Evolutionary conservation across 2,329 filamentous ascomycete genomes (phyloP).

Genomic region (Fusarium sp.): DNA sequence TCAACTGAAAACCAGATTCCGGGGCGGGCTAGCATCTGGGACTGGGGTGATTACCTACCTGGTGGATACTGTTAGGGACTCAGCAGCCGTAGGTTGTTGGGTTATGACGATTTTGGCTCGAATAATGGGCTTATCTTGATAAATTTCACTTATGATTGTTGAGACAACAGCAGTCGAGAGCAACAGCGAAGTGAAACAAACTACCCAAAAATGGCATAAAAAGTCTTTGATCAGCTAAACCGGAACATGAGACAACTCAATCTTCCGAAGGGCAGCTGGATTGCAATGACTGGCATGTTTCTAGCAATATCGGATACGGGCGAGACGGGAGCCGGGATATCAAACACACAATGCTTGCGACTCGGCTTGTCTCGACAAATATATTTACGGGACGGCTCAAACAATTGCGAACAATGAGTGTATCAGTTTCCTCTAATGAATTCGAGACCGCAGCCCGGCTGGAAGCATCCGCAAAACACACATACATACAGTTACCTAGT

Average conservation of each 20-base stretch:
- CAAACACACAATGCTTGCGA: constrained; percentile 18
- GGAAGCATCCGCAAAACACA: constrained; percentile 7
- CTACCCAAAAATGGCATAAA: no score
- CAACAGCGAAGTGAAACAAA: background rate
- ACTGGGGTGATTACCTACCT: constrained; percentile 22
- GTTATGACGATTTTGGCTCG: constrained; percentile 19
- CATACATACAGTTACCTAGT: background rate
- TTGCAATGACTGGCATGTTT: background rate
- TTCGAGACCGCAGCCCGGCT: background rate
- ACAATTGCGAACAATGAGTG: constrained; percentile 14
- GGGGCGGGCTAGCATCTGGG: constrained; percentile 29
- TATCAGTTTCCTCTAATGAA: constrained; percentile 2
- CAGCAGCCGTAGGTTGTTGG: constrained; percentile 1
- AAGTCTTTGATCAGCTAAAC: background rate
- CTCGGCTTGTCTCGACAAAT: constrained; percentile 13
- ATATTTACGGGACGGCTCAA: background rate
- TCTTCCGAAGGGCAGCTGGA: background rate
- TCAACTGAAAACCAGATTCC: constrained; percentile 20
- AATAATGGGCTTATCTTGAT: constrained; percentile 2
- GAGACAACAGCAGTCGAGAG: background rate
- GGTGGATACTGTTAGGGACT: constrained; percentile 19
- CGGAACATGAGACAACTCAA: background rate
- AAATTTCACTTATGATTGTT: background rate
- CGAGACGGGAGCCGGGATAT: background rate
- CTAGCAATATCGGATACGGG: background rate